phyloP scores from a whole-genome alignment of 2,329 filamentous ascomycete genomes.

The Aspergillus chevalieri region DNA sequence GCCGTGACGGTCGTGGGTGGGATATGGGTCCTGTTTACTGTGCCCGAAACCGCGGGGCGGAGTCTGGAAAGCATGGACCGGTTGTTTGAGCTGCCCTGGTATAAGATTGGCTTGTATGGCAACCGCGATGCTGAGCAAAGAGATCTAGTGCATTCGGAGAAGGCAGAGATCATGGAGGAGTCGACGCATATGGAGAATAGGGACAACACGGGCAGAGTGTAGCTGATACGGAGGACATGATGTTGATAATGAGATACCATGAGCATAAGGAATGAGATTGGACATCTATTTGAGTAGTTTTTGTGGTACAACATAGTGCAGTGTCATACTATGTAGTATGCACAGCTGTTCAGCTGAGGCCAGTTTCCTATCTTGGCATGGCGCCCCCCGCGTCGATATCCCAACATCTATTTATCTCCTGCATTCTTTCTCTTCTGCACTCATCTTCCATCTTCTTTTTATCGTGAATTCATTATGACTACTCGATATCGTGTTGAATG shows the following conservation, averaged over 20 bases:
- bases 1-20: slow-evolving; percentile 63
- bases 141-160: slow-evolving; percentile 18
- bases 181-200: slow-evolving; percentile 11
- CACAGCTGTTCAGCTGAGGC: background rate
- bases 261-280: background rate
- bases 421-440: background rate
- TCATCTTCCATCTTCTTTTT: background rate
- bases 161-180: slow-evolving; percentile 15
- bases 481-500: slow-evolving; percentile 61
- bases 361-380: background rate
- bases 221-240: background rate
- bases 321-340: background rate
- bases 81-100: slow-evolving; percentile 68
- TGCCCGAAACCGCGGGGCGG: slow-evolving; percentile 65
- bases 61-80: slow-evolving; percentile 58
- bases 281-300: background rate
- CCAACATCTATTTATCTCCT: background rate
- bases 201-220: background rate
- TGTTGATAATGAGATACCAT: background rate
- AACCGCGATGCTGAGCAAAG: slow-evolving; percentile 25
- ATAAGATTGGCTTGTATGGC: slow-evolving; percentile 56
- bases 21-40: slow-evolving; percentile 63
- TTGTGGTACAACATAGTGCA: background rate
- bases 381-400: background rate
- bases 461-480: slow-evolving; percentile 31